Evolutionary conservation across 2,329 filamentous ascomycete genomes (phyloP), one percentile per base, ranked within the genome.

Genomic region (Sarocladium oryzae): DNA sequence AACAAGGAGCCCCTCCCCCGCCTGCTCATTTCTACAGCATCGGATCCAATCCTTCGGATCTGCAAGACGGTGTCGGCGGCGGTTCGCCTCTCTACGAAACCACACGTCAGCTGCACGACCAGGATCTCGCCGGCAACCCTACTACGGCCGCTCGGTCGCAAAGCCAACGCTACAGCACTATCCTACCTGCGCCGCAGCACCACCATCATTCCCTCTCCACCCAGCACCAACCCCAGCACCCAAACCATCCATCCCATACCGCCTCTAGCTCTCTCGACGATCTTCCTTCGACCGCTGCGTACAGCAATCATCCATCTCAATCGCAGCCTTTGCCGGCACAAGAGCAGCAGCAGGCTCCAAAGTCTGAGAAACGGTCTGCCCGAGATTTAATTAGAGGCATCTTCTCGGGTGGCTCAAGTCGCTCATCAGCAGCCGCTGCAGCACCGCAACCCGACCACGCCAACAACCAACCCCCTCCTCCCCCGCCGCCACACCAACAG

Each of bases 321-420:
- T 30, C 30, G 30, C 36, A 50, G 40, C 36, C 20, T 38, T 51
- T 43, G 30, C 49, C 38, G 26, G 52, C 56, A 50, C 53, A 57
- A 45, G 51, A 55, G 55, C 58, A 53, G 51, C 69, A 58, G 50
- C 58, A 57, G 11, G 52, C 53, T 50, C 52, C 53, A 46, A 56
- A 59, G 53, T 63, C 65, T 50, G 66, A 78, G 54, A 76, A 76
- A 60, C 73, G 74, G 54, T 77, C 74, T 40, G 73, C 75, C 38
- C 73, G 76, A 56, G 76, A 74, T 59, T 65, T 79, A 55, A 73
- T 81, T 63, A 79, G 74, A 64, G 77, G 72, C 57, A 75, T 81
- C 56, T 72, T 80, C 55, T 67, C 68, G 52, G 69, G 72, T 56
- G 20, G 46, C 21, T 69, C 69, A 45, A 63, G 65, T 61, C 60